These are phyloP conservation scores for Xylariales sp. DNA, from an alignment of 2,329 filamentous ascomycete species.

Conservation along the genomic window DNA sequence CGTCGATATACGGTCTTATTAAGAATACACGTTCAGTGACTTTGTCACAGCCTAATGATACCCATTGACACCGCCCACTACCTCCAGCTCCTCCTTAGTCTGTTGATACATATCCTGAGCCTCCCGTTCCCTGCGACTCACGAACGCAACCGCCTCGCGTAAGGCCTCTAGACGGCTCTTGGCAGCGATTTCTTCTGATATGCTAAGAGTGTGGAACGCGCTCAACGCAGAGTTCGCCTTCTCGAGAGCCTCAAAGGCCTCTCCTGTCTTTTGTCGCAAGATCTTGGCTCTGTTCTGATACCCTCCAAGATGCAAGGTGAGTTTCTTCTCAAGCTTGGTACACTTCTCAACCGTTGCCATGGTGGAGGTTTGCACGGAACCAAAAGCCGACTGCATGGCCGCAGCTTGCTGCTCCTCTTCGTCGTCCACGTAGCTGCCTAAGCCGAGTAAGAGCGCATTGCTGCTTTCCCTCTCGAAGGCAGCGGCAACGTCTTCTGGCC, in stretches of 20 bases:
- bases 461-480: slow-evolving; percentile 49
- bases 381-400: slow-evolving; percentile 66
- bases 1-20: too few relatives aligned
- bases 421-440: slow-evolving; percentile 75
- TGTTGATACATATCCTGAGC: slow-evolving; percentile 81
- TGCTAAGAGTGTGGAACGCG: slow-evolving; percentile 69
- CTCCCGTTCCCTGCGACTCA: slow-evolving; percentile 79
- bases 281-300: slow-evolving; percentile 83
- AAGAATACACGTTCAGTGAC: too few relatives aligned
- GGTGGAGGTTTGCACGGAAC: slow-evolving; percentile 72
- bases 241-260: slow-evolving; percentile 69
- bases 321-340: slow-evolving; percentile 89
- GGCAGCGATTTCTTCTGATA: slow-evolving; percentile 75
- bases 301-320: slow-evolving; percentile 80
- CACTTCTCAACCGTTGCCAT: slow-evolving; percentile 71
- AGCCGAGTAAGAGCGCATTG: slow-evolving; percentile 64
- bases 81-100: slow-evolving; percentile 72
- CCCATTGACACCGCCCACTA: slow-evolving; percentile 27
- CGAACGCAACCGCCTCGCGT: slow-evolving; percentile 76
- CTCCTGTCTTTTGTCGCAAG: slow-evolving; percentile 72
- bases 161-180: slow-evolving; percentile 66
- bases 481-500: slow-evolving; percentile 45
- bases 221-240: slow-evolving; percentile 69
- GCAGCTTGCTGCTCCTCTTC: slow-evolving; percentile 64
- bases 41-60: too few relatives aligned